Conservation (phyloP, 169 alveolate genomes). For the Eimeria tenella region DNA sequence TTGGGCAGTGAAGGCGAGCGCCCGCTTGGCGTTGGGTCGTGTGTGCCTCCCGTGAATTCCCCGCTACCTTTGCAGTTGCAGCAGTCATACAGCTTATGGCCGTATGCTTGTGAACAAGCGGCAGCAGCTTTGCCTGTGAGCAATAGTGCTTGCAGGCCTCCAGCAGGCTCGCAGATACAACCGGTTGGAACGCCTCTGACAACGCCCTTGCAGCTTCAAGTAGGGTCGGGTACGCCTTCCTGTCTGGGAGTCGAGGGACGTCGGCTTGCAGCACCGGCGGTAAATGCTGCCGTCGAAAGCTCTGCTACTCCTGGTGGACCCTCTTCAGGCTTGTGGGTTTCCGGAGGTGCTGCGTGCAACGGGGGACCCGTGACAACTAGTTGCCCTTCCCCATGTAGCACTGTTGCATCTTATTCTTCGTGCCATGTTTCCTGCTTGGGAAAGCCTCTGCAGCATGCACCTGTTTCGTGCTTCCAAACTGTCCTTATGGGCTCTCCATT, state of each 20-base stretch:
- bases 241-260: slow-evolving; percentile 30
- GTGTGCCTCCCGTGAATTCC: slow-evolving; percentile 17
- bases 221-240: slow-evolving; percentile 7
- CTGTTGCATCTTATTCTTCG: slow-evolving; percentile 1
- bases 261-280: neutral
- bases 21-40: neutral
- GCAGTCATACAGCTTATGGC: slow-evolving; percentile 55
- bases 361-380: slow-evolving; percentile 14
- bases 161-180: slow-evolving; percentile 21
- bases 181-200: neutral
- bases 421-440: slow-evolving; percentile 23
- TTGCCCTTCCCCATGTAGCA: slow-evolving; percentile 16
- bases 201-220: slow-evolving; percentile 25
- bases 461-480: slow-evolving; percentile 10
- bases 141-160: neutral
- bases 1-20: slow-evolving; percentile 39
- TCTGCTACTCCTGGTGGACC: slow-evolving; percentile 24
- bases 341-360: slow-evolving; percentile 23
- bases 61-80: slow-evolving; percentile 55
- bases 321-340: slow-evolving; percentile 26
- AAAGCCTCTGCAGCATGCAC: neutral
- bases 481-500: slow-evolving; percentile 25
- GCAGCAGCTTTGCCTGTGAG: neutral
- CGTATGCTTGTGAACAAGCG: slow-evolving; percentile 18
- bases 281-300: neutral